Conservation (phyloP, 106 monocot genomes). For the Dactylorhiza incarnata region DNA sequence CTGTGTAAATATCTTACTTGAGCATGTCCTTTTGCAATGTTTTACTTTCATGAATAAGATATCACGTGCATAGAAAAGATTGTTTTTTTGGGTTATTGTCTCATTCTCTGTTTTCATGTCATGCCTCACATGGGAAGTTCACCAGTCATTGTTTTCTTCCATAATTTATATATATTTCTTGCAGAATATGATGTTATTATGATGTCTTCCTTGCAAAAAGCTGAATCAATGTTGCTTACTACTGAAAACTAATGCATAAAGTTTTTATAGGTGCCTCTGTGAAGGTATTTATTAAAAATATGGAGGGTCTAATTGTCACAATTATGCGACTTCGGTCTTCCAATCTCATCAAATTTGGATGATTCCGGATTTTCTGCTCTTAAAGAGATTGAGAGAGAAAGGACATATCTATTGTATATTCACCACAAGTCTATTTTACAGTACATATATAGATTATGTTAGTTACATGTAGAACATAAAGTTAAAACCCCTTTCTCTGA, state of each 20-base stretch:
- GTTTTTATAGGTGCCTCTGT: not conserved
- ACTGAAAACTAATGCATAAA: not conserved
- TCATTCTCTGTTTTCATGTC: no score
- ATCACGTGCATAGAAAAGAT: not conserved
- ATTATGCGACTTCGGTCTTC: no score
- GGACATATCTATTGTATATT: slow-evolving; percentile 2
- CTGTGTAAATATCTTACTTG: not conserved
- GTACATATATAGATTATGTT: not conserved
- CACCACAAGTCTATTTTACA: slow-evolving; percentile 3
- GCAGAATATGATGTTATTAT: not conserved
- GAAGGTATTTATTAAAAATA: not conserved
- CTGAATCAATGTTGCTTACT: not conserved
- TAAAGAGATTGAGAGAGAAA: no score
- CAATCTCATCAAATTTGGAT: no score
- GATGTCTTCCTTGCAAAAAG: not conserved
- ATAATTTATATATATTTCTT: not conserved
- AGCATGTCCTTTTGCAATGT: not conserved
- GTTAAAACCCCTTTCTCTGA: no score
- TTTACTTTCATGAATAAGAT: not conserved
- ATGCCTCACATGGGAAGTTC: not conserved
- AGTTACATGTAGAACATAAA: no score
- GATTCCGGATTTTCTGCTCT: no score
- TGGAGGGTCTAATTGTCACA: no score
- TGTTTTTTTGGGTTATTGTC: not conserved
- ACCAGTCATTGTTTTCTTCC: not conserved